Base-by-base conservation (phyloP, 192 early-diverging fungal genomes). In the Coemansia javaensis region DNA sequence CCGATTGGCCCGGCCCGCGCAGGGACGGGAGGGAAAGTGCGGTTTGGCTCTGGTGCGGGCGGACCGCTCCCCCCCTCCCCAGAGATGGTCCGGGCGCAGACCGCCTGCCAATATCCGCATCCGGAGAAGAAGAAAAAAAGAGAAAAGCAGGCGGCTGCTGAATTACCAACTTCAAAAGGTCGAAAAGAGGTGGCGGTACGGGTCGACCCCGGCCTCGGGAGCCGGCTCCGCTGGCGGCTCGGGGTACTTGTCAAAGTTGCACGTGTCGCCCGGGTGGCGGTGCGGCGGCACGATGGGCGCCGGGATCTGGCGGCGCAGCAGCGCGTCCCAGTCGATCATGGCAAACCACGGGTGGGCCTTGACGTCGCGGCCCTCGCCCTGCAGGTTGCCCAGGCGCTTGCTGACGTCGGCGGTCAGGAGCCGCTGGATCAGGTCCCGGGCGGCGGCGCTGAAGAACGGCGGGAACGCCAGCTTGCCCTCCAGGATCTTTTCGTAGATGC, bases 401-500 rank as follows among this genome's bases (percentile, higher is more conserved):
- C 89, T 88, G 25, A 88, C 79, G 66, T 99, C 96, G 7, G 91
- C 82, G 5, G 88, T 92, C 35, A 99, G 69, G 28, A 99, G 72
- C n/a, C 85, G 79, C 52, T 90, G 88, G 52, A 99, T 87, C 21
- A 99, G 77, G 56, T 97, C 94, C 55, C 85, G 88, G 9, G 93
- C 94, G 15, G 80, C 47, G 0, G 83, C 55, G 41, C 91, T 86
- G 46, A 99, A 89, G 72, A 93, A 86, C 10, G 87, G 50, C 21
- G 95, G 91, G 55, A 96, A 98, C 33, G 79, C 83, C 36, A 96
- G 84, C 52, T 82, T 84, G 36, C 95, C 93, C 2, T 81, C 85
- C 20, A 98, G 75, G 58, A 98, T 98, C 72, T 98, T 98, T 76
- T 96, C 95, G 74, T 98, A 98, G 60, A 98, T 98, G 20, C 91